Percentiles rank a stretch among this genome's conserved stretches.
Conservation (phyloP, 495 filamentous ascomycete species). For the Chaetomidium leptoderma region DNA sequence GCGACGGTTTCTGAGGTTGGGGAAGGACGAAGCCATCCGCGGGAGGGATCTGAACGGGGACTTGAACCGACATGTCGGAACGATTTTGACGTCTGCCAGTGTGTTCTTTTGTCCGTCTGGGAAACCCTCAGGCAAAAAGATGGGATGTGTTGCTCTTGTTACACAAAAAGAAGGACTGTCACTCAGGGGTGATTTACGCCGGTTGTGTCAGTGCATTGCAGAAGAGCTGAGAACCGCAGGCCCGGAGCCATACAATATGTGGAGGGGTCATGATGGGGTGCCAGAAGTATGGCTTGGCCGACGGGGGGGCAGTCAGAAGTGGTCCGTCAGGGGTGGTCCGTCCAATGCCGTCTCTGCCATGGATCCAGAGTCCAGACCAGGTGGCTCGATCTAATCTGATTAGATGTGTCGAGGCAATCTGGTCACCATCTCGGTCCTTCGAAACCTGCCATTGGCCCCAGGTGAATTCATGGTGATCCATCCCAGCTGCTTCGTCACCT, state of each 20-base stretch:
- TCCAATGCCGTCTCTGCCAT: too few relatives aligned
- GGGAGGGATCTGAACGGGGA: slow-evolving; percentile 15
- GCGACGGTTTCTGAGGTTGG: slow-evolving; percentile 40
- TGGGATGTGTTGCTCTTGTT: not conserved
- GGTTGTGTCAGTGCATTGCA: not conserved
- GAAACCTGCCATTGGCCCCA: not conserved
- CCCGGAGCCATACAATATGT: slow-evolving; percentile 10
- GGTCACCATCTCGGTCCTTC: not conserved
- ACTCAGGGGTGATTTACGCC: not conserved
- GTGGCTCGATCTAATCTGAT: slow-evolving; percentile 27
- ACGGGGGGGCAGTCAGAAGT: too few relatives aligned
- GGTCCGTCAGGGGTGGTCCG: too few relatives aligned
- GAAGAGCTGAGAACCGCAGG: slow-evolving; percentile 6
- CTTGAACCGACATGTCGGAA: slow-evolving; percentile 20
- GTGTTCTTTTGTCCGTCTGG: not conserved
- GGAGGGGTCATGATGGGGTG: slow-evolving; percentile 4
- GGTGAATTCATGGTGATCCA: too few relatives aligned
- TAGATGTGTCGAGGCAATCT: slow-evolving; percentile 15
- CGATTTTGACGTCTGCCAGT: not conserved
- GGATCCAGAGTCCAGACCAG: too few relatives aligned
- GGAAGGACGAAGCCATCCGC: slow-evolving; percentile 27
- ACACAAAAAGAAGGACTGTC: not conserved
- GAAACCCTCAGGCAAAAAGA: too few relatives aligned
- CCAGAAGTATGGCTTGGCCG: too few relatives aligned
- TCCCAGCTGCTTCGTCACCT: too few relatives aligned